Evolutionary conservation across 164 flowering plant genomes (phyloP).

Genomic region (Berberis thunbergii): DNA sequence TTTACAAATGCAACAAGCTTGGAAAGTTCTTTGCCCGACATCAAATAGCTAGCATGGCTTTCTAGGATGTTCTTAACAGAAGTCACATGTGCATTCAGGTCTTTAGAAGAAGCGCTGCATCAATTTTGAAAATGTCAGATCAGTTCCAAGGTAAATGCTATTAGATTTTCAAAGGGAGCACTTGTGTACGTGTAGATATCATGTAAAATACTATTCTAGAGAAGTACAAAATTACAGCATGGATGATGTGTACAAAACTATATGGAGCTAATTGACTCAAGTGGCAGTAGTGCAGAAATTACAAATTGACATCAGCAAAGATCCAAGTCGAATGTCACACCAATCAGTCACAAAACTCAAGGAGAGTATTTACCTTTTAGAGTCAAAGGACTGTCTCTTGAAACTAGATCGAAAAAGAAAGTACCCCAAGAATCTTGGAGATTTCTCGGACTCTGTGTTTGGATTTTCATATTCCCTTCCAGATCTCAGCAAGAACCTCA

Average conservation of each 20-base stretch:
- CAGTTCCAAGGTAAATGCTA: no score
- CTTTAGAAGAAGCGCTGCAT: conserved; percentile 63
- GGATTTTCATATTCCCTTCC: conserved; percentile 84
- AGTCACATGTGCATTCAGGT: conserved; percentile 84
- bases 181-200: no score
- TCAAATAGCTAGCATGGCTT: conserved; percentile 93
- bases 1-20: conserved; percentile 97
- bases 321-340: background rate
- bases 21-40: conserved; percentile 97
- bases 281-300: no score
- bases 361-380: conserved; percentile 40
- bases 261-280: no score
- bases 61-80: conserved; percentile 90
- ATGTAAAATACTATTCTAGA: no score
- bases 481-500: conserved; percentile 91
- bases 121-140: background rate
- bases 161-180: no score
- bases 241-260: no score
- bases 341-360: background rate
- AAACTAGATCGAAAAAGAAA: conserved; percentile 67
- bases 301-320: no score
- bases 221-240: no score
- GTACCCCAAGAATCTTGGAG: conserved; percentile 89
- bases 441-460: conserved; percentile 62
- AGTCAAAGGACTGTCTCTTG: conserved; percentile 52